Base-by-base conservation (phyloP, 352 stramenopile species). In the Vaucheria bursata region DNA sequence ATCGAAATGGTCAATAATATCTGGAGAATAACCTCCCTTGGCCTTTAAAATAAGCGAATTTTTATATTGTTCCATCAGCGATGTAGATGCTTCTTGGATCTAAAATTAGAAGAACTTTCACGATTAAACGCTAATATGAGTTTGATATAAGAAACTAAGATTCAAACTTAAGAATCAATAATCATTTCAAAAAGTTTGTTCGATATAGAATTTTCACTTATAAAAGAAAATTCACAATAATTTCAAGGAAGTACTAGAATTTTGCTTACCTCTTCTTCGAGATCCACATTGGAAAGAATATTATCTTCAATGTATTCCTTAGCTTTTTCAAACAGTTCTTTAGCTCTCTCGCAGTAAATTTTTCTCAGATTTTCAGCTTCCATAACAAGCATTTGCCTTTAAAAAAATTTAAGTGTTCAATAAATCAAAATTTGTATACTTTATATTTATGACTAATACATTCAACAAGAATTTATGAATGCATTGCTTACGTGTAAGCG, bases 401-500 rank as follows among this genome's bases (percentile, higher is more conserved):
- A 59, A 12, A 59, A 25, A 59, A 59, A 25, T 25, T 59, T 12
- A 59, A 18, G 45, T 25, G 12, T 59, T 59, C 45, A 59, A 12
- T 25, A 18, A 12, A 25, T 59, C 45, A 59, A 59, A 12, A 18
- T 25, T 12, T 18, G 45, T 59, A 59, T 59, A 12, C 45, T 25
- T 25, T 59, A 25, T 12, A 59, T 25, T 59, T 59, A 12, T 12
- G 12, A 59, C 45, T 18, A 59, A 25, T 25, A 59, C 25, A 25
- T 59, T 59, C 45, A 18, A 12, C 25, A 25, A 59, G 45, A 25
- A 12, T 18, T 59, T 12, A 59, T 59, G 45, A 59, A 12, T 25
- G 12, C 45, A 25, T 59, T 25, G 45, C 45, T 59, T 80, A 68
- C 69, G 71, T 39, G 49, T 78, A 80, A 1, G 75, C 69, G 49